Evolutionary conservation across 768 basidiomycete species (phyloP).

Genomic region (Psilocybe tampanensis): DNA sequence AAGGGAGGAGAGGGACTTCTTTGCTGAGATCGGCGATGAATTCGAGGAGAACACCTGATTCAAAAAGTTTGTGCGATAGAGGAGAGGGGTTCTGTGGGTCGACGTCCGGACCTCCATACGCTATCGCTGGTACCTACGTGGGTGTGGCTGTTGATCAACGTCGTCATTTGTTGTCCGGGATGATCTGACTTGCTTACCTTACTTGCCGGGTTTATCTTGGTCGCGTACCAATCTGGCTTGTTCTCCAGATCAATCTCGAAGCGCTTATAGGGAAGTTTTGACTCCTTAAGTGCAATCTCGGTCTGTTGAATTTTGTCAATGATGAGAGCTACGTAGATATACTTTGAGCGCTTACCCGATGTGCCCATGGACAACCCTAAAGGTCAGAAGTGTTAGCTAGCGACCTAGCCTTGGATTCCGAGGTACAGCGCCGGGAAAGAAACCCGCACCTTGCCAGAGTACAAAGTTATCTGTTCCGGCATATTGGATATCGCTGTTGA

Average conservation of each 20-base stretch:
- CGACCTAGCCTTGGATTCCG: no score
- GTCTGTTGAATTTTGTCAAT: no score
- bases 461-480: constrained; percentile 29
- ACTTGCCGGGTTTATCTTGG: constrained; percentile 64
- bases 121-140: constrained; percentile 57
- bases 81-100: constrained; percentile 58
- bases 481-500: constrained; percentile 5
- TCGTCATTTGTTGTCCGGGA: no score
- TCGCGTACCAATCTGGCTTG: constrained; percentile 73
- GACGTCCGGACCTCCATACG: constrained; percentile 64
- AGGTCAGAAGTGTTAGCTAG: background rate
- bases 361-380: constrained; percentile 61
- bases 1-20: constrained; percentile 46
- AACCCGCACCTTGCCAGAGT: constrained; percentile 40
- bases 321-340: no score
- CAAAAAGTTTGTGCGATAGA: constrained; percentile 61
- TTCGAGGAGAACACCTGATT: constrained; percentile 68
- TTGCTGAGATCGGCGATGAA: constrained; percentile 65
- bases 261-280: constrained; percentile 46
- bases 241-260: constrained; percentile 63
- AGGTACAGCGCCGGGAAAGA: background rate
- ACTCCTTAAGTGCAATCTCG: constrained; percentile 67
- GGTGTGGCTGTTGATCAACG: no score
- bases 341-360: constrained; percentile 40
- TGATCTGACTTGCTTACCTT: constrained; percentile 32